phyloP scores from a whole-genome alignment of 2,329 filamentous ascomycete genomes.

The Claviceps sp. region DNA sequence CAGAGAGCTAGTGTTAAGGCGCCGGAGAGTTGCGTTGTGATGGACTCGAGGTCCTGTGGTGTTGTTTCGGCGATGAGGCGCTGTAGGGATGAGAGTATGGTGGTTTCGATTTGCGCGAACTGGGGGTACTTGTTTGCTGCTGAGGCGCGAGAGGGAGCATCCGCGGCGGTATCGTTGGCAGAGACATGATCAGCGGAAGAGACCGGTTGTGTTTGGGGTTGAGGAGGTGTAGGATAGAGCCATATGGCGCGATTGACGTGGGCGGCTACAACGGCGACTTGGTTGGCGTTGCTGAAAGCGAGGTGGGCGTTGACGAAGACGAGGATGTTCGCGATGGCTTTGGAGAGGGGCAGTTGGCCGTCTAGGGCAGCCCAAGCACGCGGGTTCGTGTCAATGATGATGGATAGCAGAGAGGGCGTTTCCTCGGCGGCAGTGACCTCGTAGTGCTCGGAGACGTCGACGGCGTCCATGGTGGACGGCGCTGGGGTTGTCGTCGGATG shows the following conservation, averaged over 20 bases:
- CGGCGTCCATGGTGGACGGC: constrained; percentile 32
- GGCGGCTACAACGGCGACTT: constrained; percentile 81
- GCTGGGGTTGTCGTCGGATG: constrained; percentile 10
- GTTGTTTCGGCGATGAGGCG: constrained; percentile 60
- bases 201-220: constrained; percentile 10
- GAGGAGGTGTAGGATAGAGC: constrained; percentile 58
- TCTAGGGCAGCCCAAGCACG: constrained; percentile 79
- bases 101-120: constrained; percentile 75
- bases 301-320: constrained; percentile 96
- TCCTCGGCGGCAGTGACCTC: constrained; percentile 40
- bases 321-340: constrained; percentile 75
- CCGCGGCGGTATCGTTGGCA: constrained; percentile 26
- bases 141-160: constrained; percentile 22
- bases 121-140: constrained; percentile 87
- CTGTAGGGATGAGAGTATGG: constrained; percentile 61
- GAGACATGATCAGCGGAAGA: constrained; percentile 29
- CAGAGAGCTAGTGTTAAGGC: constrained; percentile 80
- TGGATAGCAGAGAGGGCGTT: constrained; percentile 70
- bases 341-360: constrained; percentile 62
- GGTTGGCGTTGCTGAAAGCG: constrained; percentile 84
- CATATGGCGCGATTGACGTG: constrained; percentile 78
- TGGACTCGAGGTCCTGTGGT: constrained; percentile 49
- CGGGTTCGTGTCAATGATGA: constrained; percentile 93
- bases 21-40: constrained; percentile 79
- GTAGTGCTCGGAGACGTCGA: constrained; percentile 48